A percentile compares a stretch with the other conserved stretches of the same genome.
Conservation (phyloP, 345 rosid species). For the Murraya paniculata region DNA sequence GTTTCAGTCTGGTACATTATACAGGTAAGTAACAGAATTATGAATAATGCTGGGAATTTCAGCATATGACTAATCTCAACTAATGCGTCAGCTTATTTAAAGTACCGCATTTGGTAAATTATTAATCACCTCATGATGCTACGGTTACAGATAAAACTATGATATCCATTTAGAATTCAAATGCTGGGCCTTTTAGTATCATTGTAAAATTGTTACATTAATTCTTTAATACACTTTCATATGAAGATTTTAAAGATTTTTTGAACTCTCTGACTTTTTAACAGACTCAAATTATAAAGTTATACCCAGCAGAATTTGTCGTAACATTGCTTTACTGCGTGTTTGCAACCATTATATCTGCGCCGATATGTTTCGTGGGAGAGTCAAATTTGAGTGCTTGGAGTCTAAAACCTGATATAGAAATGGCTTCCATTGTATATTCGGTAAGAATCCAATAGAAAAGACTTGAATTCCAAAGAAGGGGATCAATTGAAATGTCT, state of each 20-base stretch:
- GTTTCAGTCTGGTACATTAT: conserved; percentile 26
- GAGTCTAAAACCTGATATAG: conserved; percentile 32
- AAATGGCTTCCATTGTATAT: conserved; percentile 28
- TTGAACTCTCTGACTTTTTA: not conserved
- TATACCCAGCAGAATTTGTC: conserved; percentile 36
- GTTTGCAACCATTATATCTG: conserved; percentile 28
- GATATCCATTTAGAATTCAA: too few species aligned
- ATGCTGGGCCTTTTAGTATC: too few species aligned
- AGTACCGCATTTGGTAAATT: too few species aligned
- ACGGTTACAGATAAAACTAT: too few species aligned
- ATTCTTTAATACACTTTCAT: too few species aligned
- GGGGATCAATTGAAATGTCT: not conserved
- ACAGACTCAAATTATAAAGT: conserved; percentile 41
- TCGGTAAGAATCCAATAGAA: not conserved
- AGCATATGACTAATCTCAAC: too few species aligned
- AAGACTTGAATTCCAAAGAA: not conserved
- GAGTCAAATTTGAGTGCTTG: conserved; percentile 37
- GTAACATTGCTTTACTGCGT: conserved; percentile 31
- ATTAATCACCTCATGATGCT: too few species aligned
- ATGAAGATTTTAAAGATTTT: too few species aligned
- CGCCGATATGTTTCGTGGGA: conserved; percentile 32
- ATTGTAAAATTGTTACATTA: too few species aligned
- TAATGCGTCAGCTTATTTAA: too few species aligned
- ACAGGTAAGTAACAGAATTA: conserved; percentile 18
- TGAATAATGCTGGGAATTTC: too few species aligned